phyloP scores from a whole-genome alignment of 352 stramenopile genomes.

The Phytophthora europaea region DNA sequence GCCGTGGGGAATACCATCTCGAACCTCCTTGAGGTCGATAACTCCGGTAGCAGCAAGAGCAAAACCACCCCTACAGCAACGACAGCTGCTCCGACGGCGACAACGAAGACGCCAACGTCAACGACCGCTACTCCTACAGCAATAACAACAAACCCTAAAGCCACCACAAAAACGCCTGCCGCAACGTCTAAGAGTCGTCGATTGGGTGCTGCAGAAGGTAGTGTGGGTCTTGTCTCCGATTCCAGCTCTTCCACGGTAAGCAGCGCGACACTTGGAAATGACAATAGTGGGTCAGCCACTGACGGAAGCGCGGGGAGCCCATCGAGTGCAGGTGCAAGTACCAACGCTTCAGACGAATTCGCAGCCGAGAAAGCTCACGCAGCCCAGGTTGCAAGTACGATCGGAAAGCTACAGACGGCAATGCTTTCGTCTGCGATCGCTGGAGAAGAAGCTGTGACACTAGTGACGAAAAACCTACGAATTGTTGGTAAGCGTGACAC shows the following conservation, averaged over 20 bases:
- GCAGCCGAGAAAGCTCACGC: conserved; percentile 43
- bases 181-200: conserved; percentile 20
- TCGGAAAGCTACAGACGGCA: conserved; percentile 58
- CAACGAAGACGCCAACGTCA: not conserved
- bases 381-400: conserved; percentile 53
- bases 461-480: conserved; percentile 75
- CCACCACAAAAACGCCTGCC: conserved; percentile 6
- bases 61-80: conserved; percentile 11
- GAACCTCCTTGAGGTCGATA: conserved; percentile 61
- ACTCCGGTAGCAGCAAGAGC: conserved; percentile 25
- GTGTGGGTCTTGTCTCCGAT: conserved; percentile 7
- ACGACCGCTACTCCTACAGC: not conserved
- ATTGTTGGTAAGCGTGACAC: conserved; percentile 58
- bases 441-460: conserved; percentile 59
- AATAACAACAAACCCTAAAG: conserved; percentile 2
- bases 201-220: conserved; percentile 13
- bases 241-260: not conserved
- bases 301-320: conserved; percentile 7
- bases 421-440: conserved; percentile 55
- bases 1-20: conserved; percentile 72
- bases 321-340: conserved; percentile 2
- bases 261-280: not conserved
- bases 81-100: conserved; percentile 7
- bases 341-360: conserved; percentile 31
- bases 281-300: not conserved